Base-by-base conservation (phyloP, 2,329 filamentous ascomycete genomes). In the Sporothrix euskadiensis region DNA sequence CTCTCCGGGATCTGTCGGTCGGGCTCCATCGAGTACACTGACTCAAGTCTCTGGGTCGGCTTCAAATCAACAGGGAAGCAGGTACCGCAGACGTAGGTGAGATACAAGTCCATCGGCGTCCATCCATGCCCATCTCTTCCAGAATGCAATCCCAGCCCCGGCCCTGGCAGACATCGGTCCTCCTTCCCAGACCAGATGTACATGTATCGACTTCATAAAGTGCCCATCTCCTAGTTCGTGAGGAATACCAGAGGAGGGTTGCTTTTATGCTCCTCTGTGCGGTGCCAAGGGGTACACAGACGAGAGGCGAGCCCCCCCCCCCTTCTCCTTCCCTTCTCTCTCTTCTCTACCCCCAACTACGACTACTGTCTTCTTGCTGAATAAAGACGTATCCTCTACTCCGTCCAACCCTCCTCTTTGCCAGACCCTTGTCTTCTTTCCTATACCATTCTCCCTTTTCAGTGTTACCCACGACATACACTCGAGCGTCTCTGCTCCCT, bases 401-500 rank as follows among this genome's bases (percentile, higher is more conserved):
- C 26, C 26, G 26, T 26, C 1, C 59, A 44, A 44, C 59, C 35
- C 59, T 65, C 35, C 8, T 44, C 10, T 44, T 41, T 30, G 14
- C 19, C 9, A 22, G 39, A 32, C 69, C 69, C 69, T 35, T 39
- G 41, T 39, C 69, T 44, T 9, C 10, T 41, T 56, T 6, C 26
- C 26, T 71, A 26, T 39, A 9, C 30, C 19, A 54, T 71, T 71
- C 14, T 71, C 57, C 44, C 32, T 71, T 71, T 71, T 63, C 19
- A 52, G 35, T 26, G 57, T 71, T 44, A 65, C 41, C 7, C 16
- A 30, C 63, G 12, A 66, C 41, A 26, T 71, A 39, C 69, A 56
- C 69, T 39, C 70, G 47, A 65, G 19, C 70, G 32, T 39, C 39
- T 69, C 30, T 73, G 10, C 7, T n/a, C 44, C 57, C 30, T 68